Conservation (phyloP, 2,329 filamentous ascomycete species). For the Cadophora gregata region DNA sequence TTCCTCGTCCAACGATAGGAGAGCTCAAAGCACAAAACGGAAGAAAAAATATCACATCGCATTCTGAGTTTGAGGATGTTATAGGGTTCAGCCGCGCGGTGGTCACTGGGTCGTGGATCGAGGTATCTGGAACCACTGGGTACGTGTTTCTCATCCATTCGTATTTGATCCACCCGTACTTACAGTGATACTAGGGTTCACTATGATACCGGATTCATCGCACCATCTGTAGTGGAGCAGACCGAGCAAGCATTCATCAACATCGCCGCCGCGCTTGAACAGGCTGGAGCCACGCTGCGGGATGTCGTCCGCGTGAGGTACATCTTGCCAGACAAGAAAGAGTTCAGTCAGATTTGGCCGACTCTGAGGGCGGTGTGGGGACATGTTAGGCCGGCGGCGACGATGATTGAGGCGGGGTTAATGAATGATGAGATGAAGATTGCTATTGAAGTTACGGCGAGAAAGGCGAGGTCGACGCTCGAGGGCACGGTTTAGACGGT, state of each 20-base stretch:
- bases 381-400: slow-evolving; percentile 1
- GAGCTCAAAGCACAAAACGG: slow-evolving; percentile 16
- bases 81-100: slow-evolving; percentile 15
- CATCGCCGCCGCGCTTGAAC: slow-evolving; percentile 17
- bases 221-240: slow-evolving; percentile 10
- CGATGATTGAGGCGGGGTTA: slow-evolving; percentile 18
- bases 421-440: slow-evolving; percentile 22
- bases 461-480: slow-evolving; percentile 5
- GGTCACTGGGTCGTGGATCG: slow-evolving; percentile 16
- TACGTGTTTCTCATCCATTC: not conserved
- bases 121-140: slow-evolving; percentile 19
- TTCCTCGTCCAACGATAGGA: slow-evolving; percentile 13
- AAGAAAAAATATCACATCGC: slow-evolving; percentile 7
- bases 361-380: slow-evolving; percentile 11
- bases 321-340: slow-evolving; percentile 18
- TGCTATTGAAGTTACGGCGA: slow-evolving; percentile 15
- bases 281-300: slow-evolving; percentile 7
- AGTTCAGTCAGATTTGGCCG: slow-evolving; percentile 17
- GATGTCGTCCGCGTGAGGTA: slow-evolving; percentile 20
- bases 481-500: slow-evolving; percentile 6
- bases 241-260: slow-evolving; percentile 18
- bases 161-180: not conserved
- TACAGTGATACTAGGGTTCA: not conserved
- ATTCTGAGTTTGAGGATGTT: slow-evolving; percentile 14
- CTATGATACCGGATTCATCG: slow-evolving; percentile 15